Evolutionary conservation across 2,329 filamentous ascomycete genomes (phyloP).

Genomic region (Calonectria honghensis): DNA sequence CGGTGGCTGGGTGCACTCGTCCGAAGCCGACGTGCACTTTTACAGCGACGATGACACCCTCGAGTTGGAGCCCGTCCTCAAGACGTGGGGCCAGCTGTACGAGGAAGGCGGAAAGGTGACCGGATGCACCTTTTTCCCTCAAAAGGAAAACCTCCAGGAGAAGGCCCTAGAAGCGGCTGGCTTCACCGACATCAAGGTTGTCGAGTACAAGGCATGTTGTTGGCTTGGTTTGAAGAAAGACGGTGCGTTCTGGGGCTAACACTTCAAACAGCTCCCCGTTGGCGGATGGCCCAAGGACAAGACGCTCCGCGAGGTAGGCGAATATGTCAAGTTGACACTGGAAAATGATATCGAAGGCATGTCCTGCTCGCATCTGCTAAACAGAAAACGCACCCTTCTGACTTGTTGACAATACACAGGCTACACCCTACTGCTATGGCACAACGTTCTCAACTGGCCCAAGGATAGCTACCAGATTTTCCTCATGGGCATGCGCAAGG

Average conservation of each 20-base stretch:
- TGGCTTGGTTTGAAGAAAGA: background rate
- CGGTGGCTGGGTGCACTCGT: conserved; percentile 49
- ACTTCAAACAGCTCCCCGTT: conserved; percentile 35
- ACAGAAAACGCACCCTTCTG: background rate
- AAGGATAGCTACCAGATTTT: conserved; percentile 49
- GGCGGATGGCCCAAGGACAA: conserved; percentile 47
- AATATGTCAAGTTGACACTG: conserved; percentile 44
- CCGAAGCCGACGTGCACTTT: conserved; percentile 42
- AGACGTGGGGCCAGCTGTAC: conserved; percentile 39
- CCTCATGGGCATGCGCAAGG: conserved; percentile 46
- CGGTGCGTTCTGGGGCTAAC: background rate
- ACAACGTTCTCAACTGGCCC: conserved; percentile 47
- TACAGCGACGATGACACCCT: conserved; percentile 44
- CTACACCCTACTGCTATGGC: conserved; percentile 44
- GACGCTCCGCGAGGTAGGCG: conserved; percentile 43
- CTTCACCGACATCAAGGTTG: conserved; percentile 43
- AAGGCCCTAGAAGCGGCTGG: conserved; percentile 44
- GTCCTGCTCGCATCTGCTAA: background rate
- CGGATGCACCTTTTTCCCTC: conserved; percentile 42
- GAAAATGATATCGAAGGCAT: conserved; percentile 50
- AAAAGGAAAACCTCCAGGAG: conserved; percentile 34
- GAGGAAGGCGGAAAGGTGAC: conserved; percentile 44
- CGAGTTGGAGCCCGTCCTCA: conserved; percentile 39
- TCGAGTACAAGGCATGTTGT: conserved; percentile 45
- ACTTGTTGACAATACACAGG: background rate